Base-by-base conservation (phyloP, 768 basidiomycete species). In the Mycena capillaripes region DNA sequence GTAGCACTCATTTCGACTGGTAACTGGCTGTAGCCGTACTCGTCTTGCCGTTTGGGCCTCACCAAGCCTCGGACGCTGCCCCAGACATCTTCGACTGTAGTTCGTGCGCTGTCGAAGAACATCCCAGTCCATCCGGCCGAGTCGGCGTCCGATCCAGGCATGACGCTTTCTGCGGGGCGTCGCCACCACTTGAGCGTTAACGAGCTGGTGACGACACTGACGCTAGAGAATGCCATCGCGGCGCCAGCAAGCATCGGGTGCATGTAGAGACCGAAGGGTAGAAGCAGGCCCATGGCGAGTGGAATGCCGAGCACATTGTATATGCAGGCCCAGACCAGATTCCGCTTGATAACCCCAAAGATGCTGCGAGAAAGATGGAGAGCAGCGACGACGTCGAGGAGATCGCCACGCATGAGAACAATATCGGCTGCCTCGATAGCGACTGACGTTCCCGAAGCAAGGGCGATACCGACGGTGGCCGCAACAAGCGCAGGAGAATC, bases 231-330 rank as follows among this genome's bases (percentile, higher is more conserved):
- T 29, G 98, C 98, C 98, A 99, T 99, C 30, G 97, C 97, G 3
- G 93, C 96, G n/a, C 96, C 97, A 0, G 98, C 96, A 84, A 97
- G 91, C 97, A 99, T 99, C 11, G 98, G 98, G 76, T 97, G 98
- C 79, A 99, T 91, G 81, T 97, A 95, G 32, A 97, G 75, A 17
- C 96, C 96, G 80, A 96, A 89, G 0, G 98, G 98, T 16, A 99
- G 87, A 85, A 99, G 92, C 56, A 99, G 68, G 29, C 98, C 98
- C 98, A 99, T 99, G 25, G 98, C 98, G 55, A 99, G 90, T 21
- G 98, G 98, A 70, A 99, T 97, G 65, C 96, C 95, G 68, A 97
- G 83, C 38, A 97, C 79, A 78, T 98, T 98, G 85, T 98, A 98
- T 62, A 97, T 86, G 79, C 96, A 98, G 17, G 98, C 98, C 97